A percentile compares a stretch with the other conserved stretches of the same genome.
phyloP scores from a whole-genome alignment of 169 alveolate genomes.

The Plasmodium blacklocki region DNA sequence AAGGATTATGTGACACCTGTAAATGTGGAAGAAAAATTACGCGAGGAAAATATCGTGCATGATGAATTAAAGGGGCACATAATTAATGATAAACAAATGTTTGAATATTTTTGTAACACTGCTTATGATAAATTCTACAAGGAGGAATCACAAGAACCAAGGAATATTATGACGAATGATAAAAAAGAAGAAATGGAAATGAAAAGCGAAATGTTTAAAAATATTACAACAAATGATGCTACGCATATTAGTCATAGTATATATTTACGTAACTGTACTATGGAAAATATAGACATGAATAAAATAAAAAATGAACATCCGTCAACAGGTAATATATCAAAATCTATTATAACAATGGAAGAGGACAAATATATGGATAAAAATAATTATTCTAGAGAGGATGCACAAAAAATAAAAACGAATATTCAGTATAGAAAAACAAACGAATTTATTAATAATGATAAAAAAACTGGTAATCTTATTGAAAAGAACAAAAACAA shows the following conservation, averaged over 20 bases:
- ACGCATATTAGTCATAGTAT: constrained; percentile 60
- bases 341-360: background rate
- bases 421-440: background rate
- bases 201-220: background rate
- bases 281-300: constrained; percentile 64
- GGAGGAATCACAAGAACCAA: background rate
- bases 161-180: background rate
- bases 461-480: too few relatives aligned
- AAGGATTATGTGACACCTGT: too few relatives aligned
- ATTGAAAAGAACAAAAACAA: too few relatives aligned
- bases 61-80: too few relatives aligned
- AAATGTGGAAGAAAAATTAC: too few relatives aligned
- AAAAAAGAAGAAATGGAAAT: background rate
- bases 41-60: too few relatives aligned
- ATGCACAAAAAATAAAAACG: background rate
- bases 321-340: background rate
- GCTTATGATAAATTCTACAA: too few relatives aligned
- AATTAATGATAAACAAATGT: too few relatives aligned
- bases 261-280: constrained; percentile 45
- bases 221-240: background rate
- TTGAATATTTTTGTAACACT: too few relatives aligned
- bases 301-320: background rate
- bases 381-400: background rate
- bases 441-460: too few relatives aligned
- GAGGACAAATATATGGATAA: background rate